Base-by-base conservation (phyloP, 805 yeast species). In the Nakazawaea ishiwadae region DNA sequence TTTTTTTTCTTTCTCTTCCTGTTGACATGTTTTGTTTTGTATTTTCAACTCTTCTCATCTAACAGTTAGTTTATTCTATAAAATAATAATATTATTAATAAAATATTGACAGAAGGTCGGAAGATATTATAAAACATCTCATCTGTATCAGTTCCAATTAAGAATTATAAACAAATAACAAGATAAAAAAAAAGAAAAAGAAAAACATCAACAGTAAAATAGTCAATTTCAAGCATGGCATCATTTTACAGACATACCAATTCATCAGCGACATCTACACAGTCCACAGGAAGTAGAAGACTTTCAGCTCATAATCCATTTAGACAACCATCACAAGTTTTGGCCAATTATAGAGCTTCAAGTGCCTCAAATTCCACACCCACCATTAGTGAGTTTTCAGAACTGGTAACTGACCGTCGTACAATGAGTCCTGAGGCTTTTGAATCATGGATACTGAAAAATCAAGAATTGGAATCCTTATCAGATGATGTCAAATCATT, bases 291-390 rank as follows among this genome's bases (percentile, higher is more conserved):
- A 2, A 56, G 75, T 50, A 56, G 79, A 48, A 60, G 44, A 19
- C 15, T 79, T 40, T 81, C 89, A 5, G 66, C 79, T 3, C 80
- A 80, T 56, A 84, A 84, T 51, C 91, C 91, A n/a, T 84, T 84
- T 59, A 71, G 91, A 53, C 66, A 67, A 42, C 70, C 68, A 5
- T 53, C 68, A 21, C 37, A 55, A 8, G 50, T 40, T 32, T 33
- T 35, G 10, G 37, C 42, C 20, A 39, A 40, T n/a, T 40, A 35
- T 40, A 53, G 33, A 44, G 31, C 31, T 41, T 36, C 42, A 31
- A 14, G 41, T 19, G 28, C 39, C 16, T 37, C 45, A 32, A 16
- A 41, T 45, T 31, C 45, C 35, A 27, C 26, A 37, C 31, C 46
- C 38, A 33, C 53, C 60, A 49, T 48, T 64, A 49, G 48, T 44